phyloP scores from a whole-genome alignment of 1,284 basidiomycete species.

The Trichosporon sp. region DNA sequence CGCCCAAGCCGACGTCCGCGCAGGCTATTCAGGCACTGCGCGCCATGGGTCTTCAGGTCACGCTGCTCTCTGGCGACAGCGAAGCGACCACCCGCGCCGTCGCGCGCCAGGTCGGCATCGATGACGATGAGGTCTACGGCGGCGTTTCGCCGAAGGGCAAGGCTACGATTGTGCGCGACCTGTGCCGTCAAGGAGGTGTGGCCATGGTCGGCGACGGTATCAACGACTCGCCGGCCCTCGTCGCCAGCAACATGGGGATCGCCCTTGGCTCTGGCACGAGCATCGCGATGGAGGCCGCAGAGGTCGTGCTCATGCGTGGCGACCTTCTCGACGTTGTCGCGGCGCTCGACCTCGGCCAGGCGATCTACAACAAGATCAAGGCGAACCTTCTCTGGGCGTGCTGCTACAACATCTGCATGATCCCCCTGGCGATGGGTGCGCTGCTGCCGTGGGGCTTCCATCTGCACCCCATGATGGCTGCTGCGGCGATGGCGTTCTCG shows the following conservation, averaged over 20 bases:
- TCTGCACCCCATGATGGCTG: conserved; percentile 97
- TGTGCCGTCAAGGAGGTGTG: conserved; percentile 64
- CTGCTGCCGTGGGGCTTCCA: conserved; percentile 87
- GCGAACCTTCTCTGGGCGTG: conserved; percentile 85
- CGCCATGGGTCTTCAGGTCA: conserved; percentile 81
- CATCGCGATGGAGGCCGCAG: conserved; percentile 95
- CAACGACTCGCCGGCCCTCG: conserved; percentile 96
- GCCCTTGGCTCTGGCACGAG: conserved; percentile 93
- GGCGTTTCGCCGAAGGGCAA: conserved; percentile 91
- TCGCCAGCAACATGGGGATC: conserved; percentile 90
- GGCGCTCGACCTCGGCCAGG: conserved; percentile 80
- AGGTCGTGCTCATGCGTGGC: conserved; percentile 94
- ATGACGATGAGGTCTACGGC: conserved; percentile 72
- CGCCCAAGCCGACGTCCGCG: conserved; percentile 72
- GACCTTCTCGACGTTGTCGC: conserved; percentile 96
- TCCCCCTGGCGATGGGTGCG: conserved; percentile 97
- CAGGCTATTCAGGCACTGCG: conserved; percentile 74
- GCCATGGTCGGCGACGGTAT: conserved; percentile 99
- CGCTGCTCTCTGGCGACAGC: conserved; percentile 87
- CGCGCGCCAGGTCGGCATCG: conserved; percentile 79
- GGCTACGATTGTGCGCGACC: conserved; percentile 69
- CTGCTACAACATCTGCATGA: conserved; percentile 87
- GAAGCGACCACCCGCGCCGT: conserved; percentile 76
- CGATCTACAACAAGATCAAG: conserved; percentile 84
- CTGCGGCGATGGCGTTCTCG: conserved; percentile 95